phyloP scores from a whole-genome alignment of 2,329 filamentous ascomycete species.

The Didymella lethalis region DNA sequence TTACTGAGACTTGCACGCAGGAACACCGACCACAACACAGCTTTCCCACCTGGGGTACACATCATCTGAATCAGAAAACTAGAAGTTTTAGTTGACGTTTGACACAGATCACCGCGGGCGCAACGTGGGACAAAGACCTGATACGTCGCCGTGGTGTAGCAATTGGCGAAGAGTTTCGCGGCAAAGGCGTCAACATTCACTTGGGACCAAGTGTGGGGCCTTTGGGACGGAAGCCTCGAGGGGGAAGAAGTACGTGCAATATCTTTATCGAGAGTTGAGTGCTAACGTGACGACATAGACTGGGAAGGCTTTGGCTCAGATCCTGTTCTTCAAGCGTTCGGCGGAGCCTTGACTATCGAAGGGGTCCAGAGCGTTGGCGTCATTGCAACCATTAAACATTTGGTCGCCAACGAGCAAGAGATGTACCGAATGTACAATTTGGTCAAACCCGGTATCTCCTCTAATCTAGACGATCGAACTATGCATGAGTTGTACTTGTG shows the following conservation, averaged over 20 bases:
- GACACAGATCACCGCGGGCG: conserved; percentile 64
- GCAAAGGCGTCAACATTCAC: conserved; percentile 76
- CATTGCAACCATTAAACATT: conserved; percentile 75
- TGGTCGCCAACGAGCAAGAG: conserved; percentile 76
- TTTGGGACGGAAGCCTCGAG: conserved; percentile 67
- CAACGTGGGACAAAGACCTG: conserved; percentile 76
- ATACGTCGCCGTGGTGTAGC: conserved; percentile 73
- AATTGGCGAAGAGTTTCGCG: conserved; percentile 74
- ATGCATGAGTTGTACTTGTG: conserved; percentile 83
- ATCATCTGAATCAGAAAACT: neutral
- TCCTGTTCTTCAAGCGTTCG: conserved; percentile 75
- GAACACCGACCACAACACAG: conserved; percentile 76
- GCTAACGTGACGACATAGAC: conserved; percentile 39
- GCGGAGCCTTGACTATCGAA: conserved; percentile 77
- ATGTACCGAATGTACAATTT: conserved; percentile 56
- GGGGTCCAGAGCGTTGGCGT: conserved; percentile 78
- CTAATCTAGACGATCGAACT: conserved; percentile 78
- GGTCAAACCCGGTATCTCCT: conserved; percentile 48
- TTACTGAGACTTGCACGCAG: conserved; percentile 5
- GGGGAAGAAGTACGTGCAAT: conserved; percentile 64
- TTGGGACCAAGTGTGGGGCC: conserved; percentile 76
- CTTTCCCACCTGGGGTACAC: conserved; percentile 77
- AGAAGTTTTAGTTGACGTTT: neutral
- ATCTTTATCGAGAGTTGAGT: neutral
- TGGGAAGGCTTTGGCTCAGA: conserved; percentile 80